Percentiles rank a stretch among this genome's conserved stretches.
These are phyloP conservation scores for Kickxella alabastrina DNA, from an alignment of 192 early-diverging fungal species.

Conservation along the genomic window DNA sequence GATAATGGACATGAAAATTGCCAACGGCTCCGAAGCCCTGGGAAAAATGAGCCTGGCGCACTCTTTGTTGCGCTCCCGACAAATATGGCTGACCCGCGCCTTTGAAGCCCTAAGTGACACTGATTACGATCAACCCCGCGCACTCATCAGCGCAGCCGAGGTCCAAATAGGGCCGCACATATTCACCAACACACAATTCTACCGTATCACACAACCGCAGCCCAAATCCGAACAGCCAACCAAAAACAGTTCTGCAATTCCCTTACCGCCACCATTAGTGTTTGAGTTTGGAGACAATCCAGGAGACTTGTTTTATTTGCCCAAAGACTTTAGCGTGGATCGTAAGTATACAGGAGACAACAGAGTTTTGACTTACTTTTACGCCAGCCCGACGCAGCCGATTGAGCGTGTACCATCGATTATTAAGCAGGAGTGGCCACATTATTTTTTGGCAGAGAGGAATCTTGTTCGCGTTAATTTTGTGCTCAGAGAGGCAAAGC, in stretches of 20 bases:
- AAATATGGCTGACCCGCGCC: constrained; percentile 28
- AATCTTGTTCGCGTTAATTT: constrained; percentile 22
- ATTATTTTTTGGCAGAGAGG: constrained; percentile 12
- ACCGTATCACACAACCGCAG: constrained; percentile 6
- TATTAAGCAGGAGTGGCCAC: constrained; percentile 15
- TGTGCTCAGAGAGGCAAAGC: constrained; percentile 1
- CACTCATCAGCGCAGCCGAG: constrained; percentile 31
- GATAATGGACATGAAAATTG: neutral
- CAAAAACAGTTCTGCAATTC: neutral
- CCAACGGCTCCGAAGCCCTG: neutral
- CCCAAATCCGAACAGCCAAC: neutral
- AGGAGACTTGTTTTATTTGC: constrained; percentile 52
- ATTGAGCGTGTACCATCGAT: constrained; percentile 6
- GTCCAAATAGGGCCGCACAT: constrained; percentile 57
- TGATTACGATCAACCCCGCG: neutral
- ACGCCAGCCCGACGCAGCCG: constrained; percentile 8
- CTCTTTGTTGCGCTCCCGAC: constrained; percentile 39
- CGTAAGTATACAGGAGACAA: constrained; percentile 14
- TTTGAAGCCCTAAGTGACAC: constrained; percentile 15
- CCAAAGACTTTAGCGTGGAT: constrained; percentile 55
- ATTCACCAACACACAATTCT: constrained; percentile 51
- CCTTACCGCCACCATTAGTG: constrained; percentile 26
- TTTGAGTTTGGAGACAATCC: constrained; percentile 59
- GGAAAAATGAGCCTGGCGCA: constrained; percentile 33
- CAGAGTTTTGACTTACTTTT: constrained; percentile 10